A percentile compares a stretch with the other conserved stretches of the same genome.
Conservation (phyloP, 1,139 yeast genomes). For the Nematodospora anomalae region DNA sequence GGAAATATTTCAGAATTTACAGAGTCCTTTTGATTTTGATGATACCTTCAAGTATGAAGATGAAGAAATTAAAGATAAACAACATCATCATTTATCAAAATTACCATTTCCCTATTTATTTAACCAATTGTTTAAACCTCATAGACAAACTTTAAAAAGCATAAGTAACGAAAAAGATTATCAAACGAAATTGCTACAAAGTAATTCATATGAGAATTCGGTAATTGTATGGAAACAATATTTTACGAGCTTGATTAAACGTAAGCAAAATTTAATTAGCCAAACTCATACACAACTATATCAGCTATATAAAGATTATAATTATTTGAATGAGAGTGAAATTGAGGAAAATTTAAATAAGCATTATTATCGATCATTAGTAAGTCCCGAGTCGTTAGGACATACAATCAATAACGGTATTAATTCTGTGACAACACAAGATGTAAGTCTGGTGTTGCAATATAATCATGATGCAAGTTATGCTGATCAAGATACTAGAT, state of each 20-base stretch:
- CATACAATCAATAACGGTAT: constrained; percentile 10
- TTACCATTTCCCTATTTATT: constrained; percentile 36
- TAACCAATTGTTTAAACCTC: constrained; percentile 25
- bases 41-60: constrained; percentile 19
- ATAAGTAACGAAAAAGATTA: constrained; percentile 32
- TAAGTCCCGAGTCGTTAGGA: constrained; percentile 21
- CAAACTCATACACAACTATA: constrained; percentile 26
- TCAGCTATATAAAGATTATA: constrained; percentile 27
- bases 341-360: constrained; percentile 18
- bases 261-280: constrained; percentile 25
- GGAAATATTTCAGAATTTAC: constrained; percentile 29
- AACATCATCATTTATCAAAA: constrained; percentile 12
- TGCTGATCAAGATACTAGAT: constrained; percentile 23
- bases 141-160: constrained; percentile 25
- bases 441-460: constrained; percentile 11
- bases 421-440: constrained; percentile 11
- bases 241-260: constrained; percentile 22
- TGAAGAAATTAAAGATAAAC: constrained; percentile 9
- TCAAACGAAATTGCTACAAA: constrained; percentile 26
- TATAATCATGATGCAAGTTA: constrained; percentile 29
- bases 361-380: constrained; percentile 34
- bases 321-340: constrained; percentile 21
- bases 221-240: constrained; percentile 38
- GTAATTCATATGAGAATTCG: constrained; percentile 27
- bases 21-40: constrained; percentile 39